Evolutionary conservation across 768 basidiomycete species (phyloP), one percentile per base, ranked within the genome.

Genomic region (Boletus patriciae): DNA sequence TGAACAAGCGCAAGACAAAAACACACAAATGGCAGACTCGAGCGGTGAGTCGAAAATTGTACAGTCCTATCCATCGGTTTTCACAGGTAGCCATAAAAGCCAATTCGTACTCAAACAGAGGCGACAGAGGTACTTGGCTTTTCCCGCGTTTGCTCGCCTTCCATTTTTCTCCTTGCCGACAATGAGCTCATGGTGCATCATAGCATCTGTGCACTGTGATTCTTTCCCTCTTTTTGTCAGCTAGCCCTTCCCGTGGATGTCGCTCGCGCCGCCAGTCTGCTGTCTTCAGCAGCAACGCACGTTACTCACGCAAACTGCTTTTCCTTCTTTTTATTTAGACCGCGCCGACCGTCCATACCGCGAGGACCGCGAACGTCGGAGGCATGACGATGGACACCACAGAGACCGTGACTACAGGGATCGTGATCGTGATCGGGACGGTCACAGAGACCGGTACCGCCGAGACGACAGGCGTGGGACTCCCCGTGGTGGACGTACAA

Each of bases 161-260:
- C 38, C 43, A 29, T 41, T 65, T 64, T 80, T 81, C 80, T 69
- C 61, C 68, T 68, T 69, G 66, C 67, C 74, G 74, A 79, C 74
- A 74, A 77, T 76, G 80, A 78, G 79, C 82, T 84, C 82, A 84
- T 83, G 83, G 82, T 84, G 83, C 82, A 80, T 69, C 66, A 40
- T 63, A 70, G 66, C 70, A 65, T 66, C 65, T 62, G 55, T 66
- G 71, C 74, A 70, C 83, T 79, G 75, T 83, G 71, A 74, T 74
- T 52, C 66, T 73, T 79, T 72, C 54, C 46, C 25, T 46, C 38
- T 56, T 57, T 55, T 64, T 55, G 45, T 63, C 81, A 88, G 86
- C 86, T 87, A 87, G 85, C 86, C 77, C 77, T 78, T 80, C 69
- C 71, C 62, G 47, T 66, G 66, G 67, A 68, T 72, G 69, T 70